Evolutionary conservation across 208 protist species (phyloP).

Genomic region (Tritrichomonas musculus): DNA sequence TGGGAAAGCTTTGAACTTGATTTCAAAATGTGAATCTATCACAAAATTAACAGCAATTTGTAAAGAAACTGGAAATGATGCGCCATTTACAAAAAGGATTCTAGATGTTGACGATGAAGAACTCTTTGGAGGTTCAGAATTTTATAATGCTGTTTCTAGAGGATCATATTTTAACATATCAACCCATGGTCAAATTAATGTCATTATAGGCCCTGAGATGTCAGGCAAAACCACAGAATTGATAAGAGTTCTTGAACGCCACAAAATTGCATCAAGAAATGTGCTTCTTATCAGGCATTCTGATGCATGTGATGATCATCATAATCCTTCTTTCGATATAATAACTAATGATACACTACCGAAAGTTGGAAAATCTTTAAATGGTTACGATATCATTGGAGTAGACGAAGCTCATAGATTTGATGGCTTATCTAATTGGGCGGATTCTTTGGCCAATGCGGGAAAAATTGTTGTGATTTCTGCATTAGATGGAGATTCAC

Average conservation of each 20-base stretch:
- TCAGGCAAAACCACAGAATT: constrained; percentile 78
- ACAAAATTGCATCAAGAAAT: constrained; percentile 64
- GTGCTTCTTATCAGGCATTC: constrained; percentile 53
- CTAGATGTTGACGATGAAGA: constrained; percentile 13
- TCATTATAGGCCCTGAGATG: constrained; percentile 84
- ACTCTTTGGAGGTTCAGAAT: constrained; percentile 51
- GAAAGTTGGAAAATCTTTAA: not conserved
- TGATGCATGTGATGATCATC: constrained; percentile 66
- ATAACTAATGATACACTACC: not conserved
- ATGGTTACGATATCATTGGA: constrained; percentile 70
- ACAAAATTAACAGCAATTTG: constrained; percentile 78
- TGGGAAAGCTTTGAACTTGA: constrained; percentile 64
- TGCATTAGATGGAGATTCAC: constrained; percentile 78
- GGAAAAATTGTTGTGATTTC: constrained; percentile 82
- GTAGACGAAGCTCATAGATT: constrained; percentile 75
- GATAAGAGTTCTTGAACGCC: constrained; percentile 70
- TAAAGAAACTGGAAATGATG: constrained; percentile 65
- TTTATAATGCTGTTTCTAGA: constrained; percentile 47
- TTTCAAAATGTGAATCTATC: constrained; percentile 70
- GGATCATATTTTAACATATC: not conserved
- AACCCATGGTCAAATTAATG: constrained; percentile 56
- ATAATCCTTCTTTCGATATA: constrained; percentile 64
- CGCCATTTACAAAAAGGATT: constrained; percentile 48
- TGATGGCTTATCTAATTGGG: constrained; percentile 71
- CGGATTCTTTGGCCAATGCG: constrained; percentile 62